These are phyloP conservation scores for Microthlaspi erraticum DNA, from an alignment of 345 rosid species.

Conservation along the genomic window DNA sequence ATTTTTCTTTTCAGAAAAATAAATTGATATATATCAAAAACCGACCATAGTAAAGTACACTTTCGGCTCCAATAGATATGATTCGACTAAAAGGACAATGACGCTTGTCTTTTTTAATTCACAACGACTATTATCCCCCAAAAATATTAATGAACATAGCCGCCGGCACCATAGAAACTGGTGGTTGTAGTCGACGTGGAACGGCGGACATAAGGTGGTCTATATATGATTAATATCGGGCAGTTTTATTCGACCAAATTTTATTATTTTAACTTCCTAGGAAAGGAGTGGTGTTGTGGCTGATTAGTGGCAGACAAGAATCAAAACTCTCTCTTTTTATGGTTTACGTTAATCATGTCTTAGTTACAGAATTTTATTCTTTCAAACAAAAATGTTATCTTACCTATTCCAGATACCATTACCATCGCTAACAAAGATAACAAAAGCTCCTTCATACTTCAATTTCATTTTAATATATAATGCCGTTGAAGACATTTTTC, in stretches of 20 bases:
- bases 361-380: constrained; percentile 9
- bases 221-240: background rate
- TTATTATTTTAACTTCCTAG: background rate
- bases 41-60: too few relatives aligned
- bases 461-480: too few relatives aligned
- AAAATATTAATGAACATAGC: background rate
- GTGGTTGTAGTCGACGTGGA: constrained; percentile 20
- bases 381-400: background rate
- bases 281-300: background rate
- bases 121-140: constrained; percentile 3
- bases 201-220: background rate
- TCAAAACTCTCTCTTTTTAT: constrained; percentile 4
- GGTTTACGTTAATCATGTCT: constrained; percentile 20
- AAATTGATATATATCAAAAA: constrained; percentile 16
- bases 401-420: background rate
- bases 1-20: background rate
- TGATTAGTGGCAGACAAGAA: constrained; percentile 42
- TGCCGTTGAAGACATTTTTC: too few relatives aligned
- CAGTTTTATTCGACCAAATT: background rate
- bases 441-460: too few relatives aligned
- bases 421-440: too few relatives aligned
- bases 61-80: constrained; percentile 34
- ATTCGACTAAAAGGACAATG: constrained; percentile 22
- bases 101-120: background rate
- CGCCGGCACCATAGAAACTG: constrained; percentile 2